Conservation (phyloP, 192 early-diverging fungal genomes). For the Backusella psychrophila region DNA sequence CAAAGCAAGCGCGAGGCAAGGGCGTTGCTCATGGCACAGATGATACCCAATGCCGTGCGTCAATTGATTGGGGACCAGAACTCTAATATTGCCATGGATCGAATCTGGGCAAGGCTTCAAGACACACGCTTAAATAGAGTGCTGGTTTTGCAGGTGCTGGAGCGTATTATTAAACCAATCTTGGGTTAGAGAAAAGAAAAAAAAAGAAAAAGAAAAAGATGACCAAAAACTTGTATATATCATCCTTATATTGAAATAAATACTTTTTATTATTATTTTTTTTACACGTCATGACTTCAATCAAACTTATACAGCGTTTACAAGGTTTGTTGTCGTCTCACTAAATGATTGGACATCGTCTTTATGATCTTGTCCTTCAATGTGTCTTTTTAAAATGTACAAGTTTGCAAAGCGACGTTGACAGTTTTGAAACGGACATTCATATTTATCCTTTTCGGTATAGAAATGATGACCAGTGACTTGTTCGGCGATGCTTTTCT, state of each 20-base stretch:
- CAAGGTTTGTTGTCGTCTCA: not conserved
- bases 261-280: not conserved
- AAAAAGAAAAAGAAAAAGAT: not conserved
- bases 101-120: conserved; percentile 30
- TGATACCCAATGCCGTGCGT: conserved; percentile 24
- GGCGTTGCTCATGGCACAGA: conserved; percentile 12
- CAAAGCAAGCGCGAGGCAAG: conserved; percentile 18
- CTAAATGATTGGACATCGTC: not conserved
- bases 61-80: conserved; percentile 39
- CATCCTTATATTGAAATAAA: not conserved
- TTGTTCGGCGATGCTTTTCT: conserved; percentile 2
- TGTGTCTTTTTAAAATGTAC: not conserved
- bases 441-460: not conserved
- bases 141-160: conserved; percentile 31
- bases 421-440: conserved; percentile 2
- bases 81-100: conserved; percentile 30
- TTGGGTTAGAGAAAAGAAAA: conserved; percentile 18
- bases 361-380: not conserved
- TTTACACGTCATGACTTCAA: not conserved
- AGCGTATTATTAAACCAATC: conserved; percentile 27
- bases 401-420: not conserved
- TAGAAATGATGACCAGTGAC: not conserved
- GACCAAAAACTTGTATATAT: not conserved
- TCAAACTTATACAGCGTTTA: not conserved
- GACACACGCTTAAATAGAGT: conserved; percentile 30